These are phyloP conservation scores for Rhodocollybia butyracea DNA, from an alignment of 768 basidiomycete species.

Conservation along the genomic window DNA sequence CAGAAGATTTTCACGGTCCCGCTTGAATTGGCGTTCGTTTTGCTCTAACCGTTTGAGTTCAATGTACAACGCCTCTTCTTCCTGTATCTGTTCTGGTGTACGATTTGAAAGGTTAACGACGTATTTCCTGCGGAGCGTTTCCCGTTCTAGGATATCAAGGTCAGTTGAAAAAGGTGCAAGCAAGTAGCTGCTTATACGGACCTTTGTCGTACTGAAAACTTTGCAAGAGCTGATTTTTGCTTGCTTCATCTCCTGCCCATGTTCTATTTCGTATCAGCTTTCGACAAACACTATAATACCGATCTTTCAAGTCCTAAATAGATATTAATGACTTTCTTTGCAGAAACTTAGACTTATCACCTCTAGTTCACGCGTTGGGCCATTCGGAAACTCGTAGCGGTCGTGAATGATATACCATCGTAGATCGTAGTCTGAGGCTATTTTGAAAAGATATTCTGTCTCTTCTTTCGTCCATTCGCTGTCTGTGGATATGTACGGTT, in stretches of 20 bases:
- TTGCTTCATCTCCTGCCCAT: conserved; percentile 77
- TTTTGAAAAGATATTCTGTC: conserved; percentile 85
- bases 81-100: conserved; percentile 85
- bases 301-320: conserved; percentile 83
- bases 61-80: conserved; percentile 92
- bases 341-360: conserved; percentile 32
- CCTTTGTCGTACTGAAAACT: conserved; percentile 89
- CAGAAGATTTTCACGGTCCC: conserved; percentile 84
- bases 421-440: conserved; percentile 79
- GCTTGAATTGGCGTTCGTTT: conserved; percentile 82
- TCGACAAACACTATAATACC: conserved; percentile 90
- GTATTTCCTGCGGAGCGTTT: conserved; percentile 85
- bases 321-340: background rate
- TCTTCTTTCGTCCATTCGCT: conserved; percentile 89
- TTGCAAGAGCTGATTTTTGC: conserved; percentile 62
- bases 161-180: background rate
- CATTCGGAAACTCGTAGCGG: conserved; percentile 75
- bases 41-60: conserved; percentile 96
- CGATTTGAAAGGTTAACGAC: conserved; percentile 83
- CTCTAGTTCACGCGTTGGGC: conserved; percentile 61
- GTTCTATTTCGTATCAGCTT: conserved; percentile 82
- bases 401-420: conserved; percentile 91
- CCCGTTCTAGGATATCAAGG: conserved; percentile 62
- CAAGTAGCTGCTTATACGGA: conserved; percentile 23
- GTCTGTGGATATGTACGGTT: conserved; percentile 38